Percentiles rank a stretch among this genome's conserved stretches.
Conservation (phyloP, 2,329 filamentous ascomycete genomes). For the Geoglossum cookeanum region DNA sequence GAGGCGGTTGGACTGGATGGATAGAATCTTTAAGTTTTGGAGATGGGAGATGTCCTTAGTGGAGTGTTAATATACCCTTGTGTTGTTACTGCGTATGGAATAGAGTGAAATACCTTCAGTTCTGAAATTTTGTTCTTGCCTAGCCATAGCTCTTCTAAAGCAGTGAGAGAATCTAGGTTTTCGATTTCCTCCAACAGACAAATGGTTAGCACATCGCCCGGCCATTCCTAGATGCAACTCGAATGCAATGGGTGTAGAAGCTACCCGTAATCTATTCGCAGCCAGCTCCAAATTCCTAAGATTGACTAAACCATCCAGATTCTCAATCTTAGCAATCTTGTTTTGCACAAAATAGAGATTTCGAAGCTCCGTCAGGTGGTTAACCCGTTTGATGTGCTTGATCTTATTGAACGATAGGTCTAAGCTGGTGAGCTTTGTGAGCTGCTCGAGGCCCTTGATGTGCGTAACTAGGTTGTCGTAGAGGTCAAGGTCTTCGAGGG, state of each 20-base stretch:
- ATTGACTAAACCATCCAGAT: slow-evolving; percentile 52
- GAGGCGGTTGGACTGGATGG: slow-evolving; percentile 89
- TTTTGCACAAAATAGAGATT: slow-evolving; percentile 91
- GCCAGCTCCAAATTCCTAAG: slow-evolving; percentile 76
- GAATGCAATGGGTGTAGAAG: too few species aligned
- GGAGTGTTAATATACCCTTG: slow-evolving; percentile 6
- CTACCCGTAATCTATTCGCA: slow-evolving; percentile 64
- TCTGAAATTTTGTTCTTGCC: slow-evolving; percentile 93
- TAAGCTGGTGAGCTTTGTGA: slow-evolving; percentile 56
- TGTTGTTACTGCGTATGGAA: neutral
- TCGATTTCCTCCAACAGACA: slow-evolving; percentile 42
- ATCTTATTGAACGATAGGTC: slow-evolving; percentile 99
- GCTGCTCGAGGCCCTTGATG: slow-evolving; percentile 61
- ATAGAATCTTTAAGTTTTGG: slow-evolving; percentile 66
- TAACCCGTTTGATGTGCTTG: slow-evolving; percentile 86
- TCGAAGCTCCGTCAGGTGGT: slow-evolving; percentile 54
- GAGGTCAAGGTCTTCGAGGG: slow-evolving; percentile 69
- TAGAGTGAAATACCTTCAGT: slow-evolving; percentile 33
- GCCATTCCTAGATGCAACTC: too few species aligned
- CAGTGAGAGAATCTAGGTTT: slow-evolving; percentile 59
- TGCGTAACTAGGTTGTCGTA: slow-evolving; percentile 93
- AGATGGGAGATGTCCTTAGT: slow-evolving; percentile 48
- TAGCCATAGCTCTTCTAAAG: slow-evolving; percentile 77
- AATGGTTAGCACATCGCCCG: neutral
- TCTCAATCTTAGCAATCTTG: slow-evolving; percentile 76